Evolutionary conservation across 2,329 filamentous ascomycete genomes (phyloP), one percentile per base, ranked within the genome.

Genomic region (Xylaria sp.): DNA sequence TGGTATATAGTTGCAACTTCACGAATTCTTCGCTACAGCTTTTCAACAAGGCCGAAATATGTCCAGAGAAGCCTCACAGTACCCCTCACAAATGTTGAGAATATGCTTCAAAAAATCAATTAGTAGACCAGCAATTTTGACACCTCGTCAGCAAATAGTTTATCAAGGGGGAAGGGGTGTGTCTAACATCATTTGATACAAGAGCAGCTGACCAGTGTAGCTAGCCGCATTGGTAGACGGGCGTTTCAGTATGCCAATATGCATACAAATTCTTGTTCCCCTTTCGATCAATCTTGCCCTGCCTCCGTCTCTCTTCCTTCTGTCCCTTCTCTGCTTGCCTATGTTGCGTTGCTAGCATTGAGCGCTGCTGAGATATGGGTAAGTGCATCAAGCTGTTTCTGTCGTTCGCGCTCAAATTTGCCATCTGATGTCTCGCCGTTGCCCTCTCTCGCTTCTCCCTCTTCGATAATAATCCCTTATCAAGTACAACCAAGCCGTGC

Each of bases 261-360:
- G 75, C 75, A 62, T 77, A 76, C 67, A 77, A 29, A 54, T 77
- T 78, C 72, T 77, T 78, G 60, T 78, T 78, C 38, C 75, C 76
- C 69, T 77, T 77, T 6, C 74, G 71, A 39, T 78, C 76, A 13
- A 77, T 69, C 27, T 66, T 76, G 17, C 65, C 44, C 64, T 69
- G 73, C 62, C 68, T 67, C 20, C 75, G 68, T 10, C 67, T 69
- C 72, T 77, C 75, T 22, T 72, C 71, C 31, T 74, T 76, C 45
- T 76, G 73, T 56, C 69, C 55, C 62, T 69, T 73, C 22, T 68
- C 71, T 27, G 38, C 50, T 3, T 73, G 69, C 44, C 66, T 64
- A 6, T 71, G 61, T 36, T 74, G 72, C 55, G 66, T 68, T 27
- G 66, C 69, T 27, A 75, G 58, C 36, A 74, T 29, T 9, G 73